Conservation (phyloP, 2,329 filamentous ascomycete genomes). For the Colletotrichum cereale region DNA sequence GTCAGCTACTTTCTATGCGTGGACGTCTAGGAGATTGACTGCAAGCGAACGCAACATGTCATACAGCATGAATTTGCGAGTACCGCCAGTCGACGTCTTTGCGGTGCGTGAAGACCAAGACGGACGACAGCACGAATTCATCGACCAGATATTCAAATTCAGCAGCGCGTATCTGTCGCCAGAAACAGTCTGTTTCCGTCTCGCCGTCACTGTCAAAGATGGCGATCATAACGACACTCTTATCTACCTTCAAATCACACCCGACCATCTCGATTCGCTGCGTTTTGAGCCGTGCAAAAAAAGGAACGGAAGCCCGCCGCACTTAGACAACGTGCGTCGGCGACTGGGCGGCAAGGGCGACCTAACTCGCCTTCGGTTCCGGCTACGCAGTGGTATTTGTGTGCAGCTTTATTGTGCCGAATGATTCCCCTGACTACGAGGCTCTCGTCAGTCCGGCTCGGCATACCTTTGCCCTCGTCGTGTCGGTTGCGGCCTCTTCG, state of each 20-base stretch:
- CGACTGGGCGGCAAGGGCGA: slow-evolving; percentile 7
- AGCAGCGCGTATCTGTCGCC: neutral
- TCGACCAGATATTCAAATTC: neutral
- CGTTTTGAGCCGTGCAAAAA: neutral
- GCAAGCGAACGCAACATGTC: slow-evolving; percentile 4
- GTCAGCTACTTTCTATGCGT: slow-evolving; percentile 2
- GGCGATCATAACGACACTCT: neutral
- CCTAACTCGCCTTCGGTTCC: neutral
- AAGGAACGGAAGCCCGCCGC: neutral
- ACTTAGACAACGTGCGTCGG: slow-evolving; percentile 4
- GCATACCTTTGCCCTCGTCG: neutral
- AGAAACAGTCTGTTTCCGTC: neutral
- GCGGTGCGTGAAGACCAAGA: slow-evolving; percentile 1
- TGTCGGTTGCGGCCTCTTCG: neutral
- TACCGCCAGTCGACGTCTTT: slow-evolving; percentile 9
- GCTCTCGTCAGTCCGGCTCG: neutral
- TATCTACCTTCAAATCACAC: slow-evolving; percentile 6
- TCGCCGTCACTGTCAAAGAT: neutral
- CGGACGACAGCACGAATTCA: neutral
- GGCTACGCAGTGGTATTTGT: neutral
- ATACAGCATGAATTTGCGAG: neutral
- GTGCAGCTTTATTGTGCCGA: neutral
- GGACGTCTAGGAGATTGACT: neutral
- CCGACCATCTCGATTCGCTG: slow-evolving; percentile 2
- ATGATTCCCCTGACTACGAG: neutral